Evolutionary conservation across 2,329 filamentous ascomycete species (phyloP), one percentile per base, ranked within the genome.

Genomic region (Aureobasidium mangrovei): DNA sequence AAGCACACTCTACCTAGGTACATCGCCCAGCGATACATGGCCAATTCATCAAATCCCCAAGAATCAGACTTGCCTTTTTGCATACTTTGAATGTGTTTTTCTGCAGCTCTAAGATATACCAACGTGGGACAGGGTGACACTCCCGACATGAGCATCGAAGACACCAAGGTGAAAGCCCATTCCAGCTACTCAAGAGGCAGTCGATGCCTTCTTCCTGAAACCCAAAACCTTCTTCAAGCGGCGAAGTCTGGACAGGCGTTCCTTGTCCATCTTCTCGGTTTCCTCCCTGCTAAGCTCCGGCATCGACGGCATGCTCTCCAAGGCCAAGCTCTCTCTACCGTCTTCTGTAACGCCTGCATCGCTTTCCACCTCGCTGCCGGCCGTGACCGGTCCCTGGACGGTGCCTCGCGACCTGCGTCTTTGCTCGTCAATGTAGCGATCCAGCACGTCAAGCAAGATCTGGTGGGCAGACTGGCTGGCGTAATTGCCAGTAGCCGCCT

Each of bases 201-300:
- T 42, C 6, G 52, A 32, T 4, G 29, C 42, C 18, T 43, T 56
- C 7, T 29, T 44, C 58, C 67, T 68, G 47, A 68, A 64, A 7
- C 59, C 66, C 56, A 69, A 63, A 33, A 67, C 58, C 32, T 60
- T 67, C 59, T 68, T 70, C 56, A 70, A 46, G 55, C 62, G 65
- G 52, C 59, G 57, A 49, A 70, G 36, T 42, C 61, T 62, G 7
- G 65, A 64, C 43, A 66, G 61, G 31, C 67, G 60, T 57, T 68
- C 67, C 54, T 65, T 65, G 46, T 70, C 67, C 49, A 62, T 60
- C 40, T 55, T 52, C 33, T 57, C 62, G 10, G 67, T 60, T 47
- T 70, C 67, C 9, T 63, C 63, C 33, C 63, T 60, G 26, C 29
- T 54, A 4, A 56, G 32, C 12, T 53, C 58, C 2, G 40, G 52